phyloP scores from a whole-genome alignment of 768 basidiomycete species.

The Rhodotorula kratochvilovae region DNA sequence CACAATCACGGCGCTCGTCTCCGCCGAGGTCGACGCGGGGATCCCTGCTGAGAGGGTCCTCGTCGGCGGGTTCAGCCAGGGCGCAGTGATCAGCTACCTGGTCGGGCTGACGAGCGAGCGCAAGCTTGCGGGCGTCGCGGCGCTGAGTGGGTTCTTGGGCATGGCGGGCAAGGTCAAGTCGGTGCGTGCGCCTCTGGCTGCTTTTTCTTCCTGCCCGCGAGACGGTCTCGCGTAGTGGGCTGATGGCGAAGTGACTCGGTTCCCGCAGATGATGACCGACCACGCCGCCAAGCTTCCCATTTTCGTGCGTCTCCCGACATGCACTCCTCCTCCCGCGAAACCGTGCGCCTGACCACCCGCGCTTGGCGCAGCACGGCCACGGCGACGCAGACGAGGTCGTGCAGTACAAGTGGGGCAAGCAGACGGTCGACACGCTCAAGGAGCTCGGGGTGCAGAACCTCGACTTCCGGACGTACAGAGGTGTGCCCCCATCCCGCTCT shows the following conservation, averaged over 20 bases:
- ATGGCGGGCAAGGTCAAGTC: conserved; percentile 55
- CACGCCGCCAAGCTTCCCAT: conserved; percentile 64
- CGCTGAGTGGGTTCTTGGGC: conserved; percentile 51
- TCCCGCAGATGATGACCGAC: conserved; percentile 59
- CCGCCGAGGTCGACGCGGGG: conserved; percentile 67
- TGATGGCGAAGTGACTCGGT: too few species aligned
- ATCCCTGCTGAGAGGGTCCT: conserved; percentile 52
- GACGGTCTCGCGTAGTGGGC: too few species aligned
- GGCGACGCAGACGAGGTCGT: conserved; percentile 1
- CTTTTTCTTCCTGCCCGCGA: too few species aligned
- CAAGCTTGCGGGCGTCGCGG: conserved; percentile 28
- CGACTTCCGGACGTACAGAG: conserved; percentile 39
- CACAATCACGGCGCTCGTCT: conserved; percentile 64
- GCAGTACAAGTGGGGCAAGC: conserved; percentile 53
- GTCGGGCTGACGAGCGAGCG: conserved; percentile 24
- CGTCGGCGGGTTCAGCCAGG: conserved; percentile 36
- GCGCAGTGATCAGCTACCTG: conserved; percentile 24
- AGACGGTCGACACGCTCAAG: conserved; percentile 60
- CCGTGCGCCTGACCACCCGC: not conserved
- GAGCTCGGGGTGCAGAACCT: conserved; percentile 55
- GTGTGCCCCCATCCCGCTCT: not conserved
- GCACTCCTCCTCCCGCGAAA: not conserved
- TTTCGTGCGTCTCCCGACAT: conserved; percentile 50
- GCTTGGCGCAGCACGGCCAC: conserved; percentile 5
- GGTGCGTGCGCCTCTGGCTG: conserved; percentile 49